phyloP scores from a whole-genome alignment of 2,329 filamentous ascomycete species.

The Phialemoniopsis sp. region DNA sequence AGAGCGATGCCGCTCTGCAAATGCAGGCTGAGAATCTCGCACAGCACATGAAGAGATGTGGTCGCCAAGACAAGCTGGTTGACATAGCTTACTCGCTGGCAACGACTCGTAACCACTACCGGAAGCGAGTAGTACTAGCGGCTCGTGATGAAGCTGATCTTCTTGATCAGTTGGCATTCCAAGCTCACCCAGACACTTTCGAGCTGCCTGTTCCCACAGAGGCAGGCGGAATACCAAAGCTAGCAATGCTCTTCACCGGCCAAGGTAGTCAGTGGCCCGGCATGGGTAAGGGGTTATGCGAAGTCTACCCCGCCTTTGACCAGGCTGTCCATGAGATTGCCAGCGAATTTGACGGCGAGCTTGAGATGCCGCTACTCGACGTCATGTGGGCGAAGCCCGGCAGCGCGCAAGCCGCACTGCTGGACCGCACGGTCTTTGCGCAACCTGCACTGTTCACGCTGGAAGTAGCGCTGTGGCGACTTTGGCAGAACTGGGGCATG shows the following conservation, averaged over 20 bases:
- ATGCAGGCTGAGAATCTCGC: conserved; percentile 14
- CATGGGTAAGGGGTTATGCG: conserved; percentile 23
- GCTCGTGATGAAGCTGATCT: conserved; percentile 13
- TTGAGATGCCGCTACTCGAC: conserved; percentile 18
- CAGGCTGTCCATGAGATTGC: conserved; percentile 16
- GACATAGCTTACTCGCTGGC: conserved; percentile 23
- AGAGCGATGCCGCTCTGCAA: conserved; percentile 14
- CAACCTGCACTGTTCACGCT: conserved; percentile 27
- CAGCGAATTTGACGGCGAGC: conserved; percentile 10
- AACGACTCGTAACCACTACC: conserved; percentile 20
- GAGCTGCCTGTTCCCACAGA: conserved; percentile 2
- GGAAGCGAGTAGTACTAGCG: conserved; percentile 12
- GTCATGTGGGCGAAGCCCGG: conserved; percentile 22
- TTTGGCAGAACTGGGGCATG: conserved; percentile 25
- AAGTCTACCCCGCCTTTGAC: conserved; percentile 17
- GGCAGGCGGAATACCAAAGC: conserved; percentile 2
- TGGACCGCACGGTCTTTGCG: conserved; percentile 22
- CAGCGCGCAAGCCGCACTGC: conserved; percentile 12
- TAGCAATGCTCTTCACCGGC: conserved; percentile 28
- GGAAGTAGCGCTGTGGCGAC: conserved; percentile 21
- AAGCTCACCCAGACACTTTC: conserved; percentile 1
- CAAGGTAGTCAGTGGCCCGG: conserved; percentile 25
- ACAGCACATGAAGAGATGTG: conserved; percentile 9
- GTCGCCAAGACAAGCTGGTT: too few species aligned
- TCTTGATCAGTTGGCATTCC: conserved; percentile 10